Conservation (phyloP, 345 rosid genomes). For the Bruguiera gymnorhiza region DNA sequence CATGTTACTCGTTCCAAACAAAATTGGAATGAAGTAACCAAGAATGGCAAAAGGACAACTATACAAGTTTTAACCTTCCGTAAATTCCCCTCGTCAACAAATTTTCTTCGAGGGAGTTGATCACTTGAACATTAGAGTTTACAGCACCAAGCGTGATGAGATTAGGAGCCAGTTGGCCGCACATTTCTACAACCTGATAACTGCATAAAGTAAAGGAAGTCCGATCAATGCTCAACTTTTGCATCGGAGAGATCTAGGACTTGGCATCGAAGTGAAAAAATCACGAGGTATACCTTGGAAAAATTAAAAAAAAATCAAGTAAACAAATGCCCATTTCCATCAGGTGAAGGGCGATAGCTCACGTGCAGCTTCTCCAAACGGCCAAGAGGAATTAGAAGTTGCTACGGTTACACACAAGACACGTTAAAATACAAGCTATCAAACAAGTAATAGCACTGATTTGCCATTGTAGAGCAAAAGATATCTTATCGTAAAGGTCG, state of each 20-base stretch:
- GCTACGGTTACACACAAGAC: no score
- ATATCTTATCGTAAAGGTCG: no score
- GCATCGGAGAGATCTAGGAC: slow-evolving; percentile 14
- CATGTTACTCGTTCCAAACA: not conserved
- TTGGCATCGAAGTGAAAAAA: not conserved
- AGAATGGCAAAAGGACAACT: not conserved
- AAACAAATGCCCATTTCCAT: no score
- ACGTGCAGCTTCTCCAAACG: no score
- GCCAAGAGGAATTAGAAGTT: no score
- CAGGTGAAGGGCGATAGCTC: no score
- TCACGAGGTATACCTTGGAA: not conserved
- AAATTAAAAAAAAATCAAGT: not conserved
- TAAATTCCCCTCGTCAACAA: slow-evolving; percentile 93
- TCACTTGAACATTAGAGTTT: slow-evolving; percentile 63
- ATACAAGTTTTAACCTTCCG: slow-evolving; percentile 55
- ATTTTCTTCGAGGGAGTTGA: slow-evolving; percentile 83
- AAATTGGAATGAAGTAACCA: not conserved
- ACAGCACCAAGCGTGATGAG: slow-evolving; percentile 38
- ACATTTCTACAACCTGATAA: slow-evolving; percentile 68
- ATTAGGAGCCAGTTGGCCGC: slow-evolving; percentile 56
- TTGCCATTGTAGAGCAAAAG: not conserved
- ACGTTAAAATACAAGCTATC: no score
- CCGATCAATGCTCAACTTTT: slow-evolving; percentile 9
- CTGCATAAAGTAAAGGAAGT: slow-evolving; percentile 41
- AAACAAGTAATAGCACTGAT: not conserved